phyloP scores from a whole-genome alignment of 2,329 filamentous ascomycete genomes.

The Whalleya microplaca region DNA sequence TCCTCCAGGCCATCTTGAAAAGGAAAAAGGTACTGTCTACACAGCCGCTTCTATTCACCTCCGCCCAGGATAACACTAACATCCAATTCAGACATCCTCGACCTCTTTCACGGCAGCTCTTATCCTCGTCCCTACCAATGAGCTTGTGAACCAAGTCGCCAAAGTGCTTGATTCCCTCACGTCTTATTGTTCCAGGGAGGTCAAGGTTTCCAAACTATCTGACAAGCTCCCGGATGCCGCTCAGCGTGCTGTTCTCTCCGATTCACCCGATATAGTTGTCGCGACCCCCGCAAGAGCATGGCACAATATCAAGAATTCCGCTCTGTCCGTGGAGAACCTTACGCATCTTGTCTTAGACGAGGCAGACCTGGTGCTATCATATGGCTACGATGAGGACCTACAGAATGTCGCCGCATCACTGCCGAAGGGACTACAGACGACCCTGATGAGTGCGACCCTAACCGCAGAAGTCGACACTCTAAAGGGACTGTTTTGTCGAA shows the following conservation, averaged over 20 bases:
- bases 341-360: conserved; percentile 88
- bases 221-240: conserved; percentile 90
- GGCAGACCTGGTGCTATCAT: conserved; percentile 89
- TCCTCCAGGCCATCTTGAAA: conserved; percentile 83
- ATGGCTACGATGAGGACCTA: conserved; percentile 91
- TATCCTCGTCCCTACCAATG: conserved; percentile 90
- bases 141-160: conserved; percentile 89
- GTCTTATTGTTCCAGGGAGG: conserved; percentile 81
- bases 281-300: conserved; percentile 87
- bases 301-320: conserved; percentile 73
- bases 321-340: conserved; percentile 72
- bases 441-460: conserved; percentile 92
- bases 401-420: conserved; percentile 76
- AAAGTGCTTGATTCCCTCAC: conserved; percentile 78
- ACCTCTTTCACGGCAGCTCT: conserved; percentile 69
- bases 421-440: conserved; percentile 84
- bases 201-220: conserved; percentile 83
- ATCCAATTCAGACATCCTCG: conserved; percentile 48
- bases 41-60: background rate
- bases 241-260: conserved; percentile 82
- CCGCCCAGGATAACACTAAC: conserved; percentile 3
- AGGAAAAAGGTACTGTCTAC: conserved; percentile 64
- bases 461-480: conserved; percentile 85
- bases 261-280: conserved; percentile 85
- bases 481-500: conserved; percentile 82